Evolutionary conservation across 768 basidiomycete species (phyloP).

Genomic region (Leucosporidium scottii): DNA sequence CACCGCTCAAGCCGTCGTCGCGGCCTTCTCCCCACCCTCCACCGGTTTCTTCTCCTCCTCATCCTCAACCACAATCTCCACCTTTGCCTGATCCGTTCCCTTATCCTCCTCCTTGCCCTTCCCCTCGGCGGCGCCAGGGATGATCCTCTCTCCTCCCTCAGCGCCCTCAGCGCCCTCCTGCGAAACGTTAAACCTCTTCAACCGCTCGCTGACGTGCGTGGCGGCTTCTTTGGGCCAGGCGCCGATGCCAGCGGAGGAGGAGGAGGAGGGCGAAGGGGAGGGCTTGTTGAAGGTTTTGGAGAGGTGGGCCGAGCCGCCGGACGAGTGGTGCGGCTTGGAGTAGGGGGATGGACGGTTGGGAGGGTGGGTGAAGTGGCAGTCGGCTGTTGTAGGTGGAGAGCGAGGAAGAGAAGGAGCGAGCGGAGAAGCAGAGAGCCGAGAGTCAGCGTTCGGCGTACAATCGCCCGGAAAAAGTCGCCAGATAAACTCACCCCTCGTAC

Average conservation of each 20-base stretch:
- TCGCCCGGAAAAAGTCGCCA: no score
- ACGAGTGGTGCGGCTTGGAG: conserved; percentile 49
- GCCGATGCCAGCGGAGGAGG: conserved; percentile 3
- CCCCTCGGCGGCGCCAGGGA: conserved; percentile 17
- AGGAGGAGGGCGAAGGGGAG: neutral
- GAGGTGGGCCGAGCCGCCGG: neutral
- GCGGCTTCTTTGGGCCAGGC: conserved; percentile 24
- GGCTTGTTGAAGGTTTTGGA: conserved; percentile 19
- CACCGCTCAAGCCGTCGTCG: conserved; percentile 1
- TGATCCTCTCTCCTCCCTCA: conserved; percentile 16
- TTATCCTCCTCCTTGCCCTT: neutral
- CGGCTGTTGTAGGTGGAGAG: conserved; percentile 43
- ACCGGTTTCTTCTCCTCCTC: neutral
- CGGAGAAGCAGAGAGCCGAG: neutral
- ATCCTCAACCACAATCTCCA: conserved; percentile 10
- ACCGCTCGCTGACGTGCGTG: conserved; percentile 26
- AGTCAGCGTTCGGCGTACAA: no score
- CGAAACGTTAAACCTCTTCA: conserved; percentile 21
- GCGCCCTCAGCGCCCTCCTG: neutral
- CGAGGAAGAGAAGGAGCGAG: neutral
- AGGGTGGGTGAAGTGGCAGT: conserved; percentile 87
- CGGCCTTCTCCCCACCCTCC: neutral
- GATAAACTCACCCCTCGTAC: conserved; percentile 60
- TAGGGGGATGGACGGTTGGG: conserved; percentile 40
- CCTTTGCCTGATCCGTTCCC: conserved; percentile 7